These are phyloP conservation scores for Podila horticola DNA, from an alignment of 192 early-diverging fungal genomes.

Conservation along the genomic window DNA sequence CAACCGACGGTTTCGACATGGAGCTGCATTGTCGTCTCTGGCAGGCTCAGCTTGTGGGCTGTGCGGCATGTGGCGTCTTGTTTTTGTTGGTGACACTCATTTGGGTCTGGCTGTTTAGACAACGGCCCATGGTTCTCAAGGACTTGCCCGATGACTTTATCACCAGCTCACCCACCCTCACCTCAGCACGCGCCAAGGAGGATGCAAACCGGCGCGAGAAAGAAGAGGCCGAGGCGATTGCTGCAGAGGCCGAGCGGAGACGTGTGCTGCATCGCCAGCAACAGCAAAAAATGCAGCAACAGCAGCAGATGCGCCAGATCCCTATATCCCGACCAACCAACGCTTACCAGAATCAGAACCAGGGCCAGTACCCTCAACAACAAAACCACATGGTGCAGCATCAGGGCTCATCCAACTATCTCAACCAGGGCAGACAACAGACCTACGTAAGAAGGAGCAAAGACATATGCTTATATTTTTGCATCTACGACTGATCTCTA, in stretches of 20 bases:
- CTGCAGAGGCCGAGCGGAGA: constrained; percentile 34
- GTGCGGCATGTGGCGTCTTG: constrained; percentile 14
- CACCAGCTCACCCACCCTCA: constrained; percentile 6
- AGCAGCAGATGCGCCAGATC: background rate
- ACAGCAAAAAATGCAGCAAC: constrained; percentile 2
- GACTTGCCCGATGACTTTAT: constrained; percentile 25
- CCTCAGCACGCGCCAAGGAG: constrained; percentile 7
- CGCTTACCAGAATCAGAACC: constrained; percentile 23
- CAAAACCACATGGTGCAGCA: constrained; percentile 10
- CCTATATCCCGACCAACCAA: constrained; percentile 1
- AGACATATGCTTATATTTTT: background rate
- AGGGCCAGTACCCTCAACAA: constrained; percentile 2
- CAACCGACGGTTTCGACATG: constrained; percentile 10
- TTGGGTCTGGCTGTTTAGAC: constrained; percentile 30
- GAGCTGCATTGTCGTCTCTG: constrained; percentile 34
- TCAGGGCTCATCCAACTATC: constrained; percentile 5
- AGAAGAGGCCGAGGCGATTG: constrained; percentile 12
- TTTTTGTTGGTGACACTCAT: constrained; percentile 15
- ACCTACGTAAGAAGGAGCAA: constrained; percentile 15
- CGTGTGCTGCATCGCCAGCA: background rate
- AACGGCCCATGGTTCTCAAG: constrained; percentile 31
- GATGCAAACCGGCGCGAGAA: constrained; percentile 10
- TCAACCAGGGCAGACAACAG: constrained; percentile 2
- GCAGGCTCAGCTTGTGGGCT: constrained; percentile 34
- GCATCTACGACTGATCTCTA: background rate